Base-by-base conservation (phyloP, 257 asterid genomes). In the Penstemon barbatus region DNA sequence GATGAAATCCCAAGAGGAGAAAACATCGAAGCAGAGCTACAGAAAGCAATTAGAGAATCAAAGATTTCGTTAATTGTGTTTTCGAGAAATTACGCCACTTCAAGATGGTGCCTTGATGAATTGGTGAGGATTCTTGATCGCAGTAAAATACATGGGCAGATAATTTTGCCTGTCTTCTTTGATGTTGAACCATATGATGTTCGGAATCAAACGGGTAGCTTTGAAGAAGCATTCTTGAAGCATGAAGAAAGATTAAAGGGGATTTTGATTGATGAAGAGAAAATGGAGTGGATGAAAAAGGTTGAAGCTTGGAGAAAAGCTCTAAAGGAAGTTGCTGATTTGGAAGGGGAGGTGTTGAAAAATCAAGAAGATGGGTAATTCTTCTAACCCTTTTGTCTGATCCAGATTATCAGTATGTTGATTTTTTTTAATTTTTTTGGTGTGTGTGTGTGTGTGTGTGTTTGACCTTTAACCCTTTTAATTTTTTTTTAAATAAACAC, bases 301-400 rank as follows among this genome's bases (percentile, higher is more conserved):
- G 6, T 49, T 49, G 54, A 49, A 5, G 54, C 6, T 43, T 72
- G 76, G 76, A 72, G 71, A 11, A 18, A 65, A 37, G 76, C 76
- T 55, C 50, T 72, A 3, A 38, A 4, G 42, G 60, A 39, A 2
- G 76, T 63, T 10, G 76, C 76, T 44, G 52, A 65, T 53, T 33
- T 57, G 60, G 45, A 65, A 11, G 57, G 65, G 54, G 48, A 38
- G 50, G 76, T 55, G 33, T 49, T 49, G 54, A 10, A 15, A 10
- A 9, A 49, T 49, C 54, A 49, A 12, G 54, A 49, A 10, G 10
- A 49, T 49, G 54, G 54, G 54, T 49, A 49, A 49, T 49, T 49
- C 4, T 4, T 49, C 12, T 49, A 10, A 49, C 4, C 9, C 8
- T 7, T 3, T 8, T 8, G 1, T 43, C 3, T 43, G 46, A 8